Evolutionary conservation across 2,329 filamentous ascomycete genomes (phyloP).

Genomic region (Fusarium setosum): DNA sequence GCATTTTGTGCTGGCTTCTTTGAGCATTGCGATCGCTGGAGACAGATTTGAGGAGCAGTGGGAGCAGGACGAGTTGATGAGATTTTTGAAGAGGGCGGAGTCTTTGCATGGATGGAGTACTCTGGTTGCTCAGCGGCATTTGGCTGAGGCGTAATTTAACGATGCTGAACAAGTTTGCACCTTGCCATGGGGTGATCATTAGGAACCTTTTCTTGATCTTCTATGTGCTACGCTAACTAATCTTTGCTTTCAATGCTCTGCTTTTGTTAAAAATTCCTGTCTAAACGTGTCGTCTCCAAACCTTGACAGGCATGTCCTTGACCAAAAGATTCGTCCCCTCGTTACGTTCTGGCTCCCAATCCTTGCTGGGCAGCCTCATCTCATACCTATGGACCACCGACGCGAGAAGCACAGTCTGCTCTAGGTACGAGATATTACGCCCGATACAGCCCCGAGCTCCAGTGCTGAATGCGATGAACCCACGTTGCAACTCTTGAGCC

Average conservation of each 20-base stretch:
- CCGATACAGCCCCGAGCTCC: slow-evolving; percentile 55
- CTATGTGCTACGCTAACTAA: too few relatives aligned
- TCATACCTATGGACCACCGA: slow-evolving; percentile 54
- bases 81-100: slow-evolving; percentile 46
- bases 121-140: slow-evolving; percentile 43
- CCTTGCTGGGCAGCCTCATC: neutral
- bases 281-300: neutral
- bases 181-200: too few relatives aligned
- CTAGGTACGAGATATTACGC: slow-evolving; percentile 53
- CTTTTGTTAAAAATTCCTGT: neutral
- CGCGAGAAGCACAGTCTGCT: slow-evolving; percentile 57
- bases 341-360: neutral
- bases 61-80: slow-evolving; percentile 51
- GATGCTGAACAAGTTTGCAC: too few relatives aligned
- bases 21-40: slow-evolving; percentile 42
- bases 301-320: neutral
- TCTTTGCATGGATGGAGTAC: slow-evolving; percentile 32
- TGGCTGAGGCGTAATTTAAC: neutral
- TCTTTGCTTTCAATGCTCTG: too few relatives aligned
- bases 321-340: neutral
- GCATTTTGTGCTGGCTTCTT: slow-evolving; percentile 15
- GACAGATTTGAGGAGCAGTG: slow-evolving; percentile 50
- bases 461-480: slow-evolving; percentile 54
- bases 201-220: too few relatives aligned
- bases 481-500: slow-evolving; percentile 49